Evolutionary conservation across 345 rosid genomes (phyloP), one percentile per base, ranked within the genome.

Genomic region (Nephelium lappaceum): DNA sequence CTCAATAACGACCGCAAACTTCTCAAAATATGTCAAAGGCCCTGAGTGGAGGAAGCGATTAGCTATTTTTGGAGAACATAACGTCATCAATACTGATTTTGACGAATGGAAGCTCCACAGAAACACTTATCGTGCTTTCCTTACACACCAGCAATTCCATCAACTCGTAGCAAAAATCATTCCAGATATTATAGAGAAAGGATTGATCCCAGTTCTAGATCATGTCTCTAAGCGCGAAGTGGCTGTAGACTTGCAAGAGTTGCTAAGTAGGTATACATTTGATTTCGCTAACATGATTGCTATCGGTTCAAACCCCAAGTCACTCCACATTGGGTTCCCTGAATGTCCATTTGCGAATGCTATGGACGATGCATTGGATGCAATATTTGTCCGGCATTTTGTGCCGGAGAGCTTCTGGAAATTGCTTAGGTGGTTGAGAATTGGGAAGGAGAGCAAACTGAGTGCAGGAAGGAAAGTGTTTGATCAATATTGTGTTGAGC

Each of bases 191-290:
- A 6, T 82, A 21, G 27, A 4, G 72, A 75, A 67, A 69, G 79
- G 77, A 51, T 47, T 82, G 15, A 63, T 74, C 41, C 79, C 79
- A 16, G 72, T 67, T 43, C 79, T 82, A n/a, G 77, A 78, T 5
- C 43, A 76, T n/a, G 49, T 64, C n/a, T 78, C 79, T 1, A 15
- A 31, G 16, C 58, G 24, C 31, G 43, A 25, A 3, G 8, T 27
- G 11, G 49, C 19, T 0, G 74, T 83, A 25, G 79, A 83, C 31
- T 63, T 83, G 71, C 81, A 83, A 5, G 81, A 83, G 58, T 25
- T 80, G 49, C 64, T 80, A 38, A 74, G 57, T 11, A 69, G 69
- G 41, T 65, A 49, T 42, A 74, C 71, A 16, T 74, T 68, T 69
- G 47, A 69, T 47, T 60, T 74, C 38, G 73, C 76, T 14, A 72